phyloP scores from a whole-genome alignment of 495 filamentous ascomycete species.

The Penicillium soppii region DNA sequence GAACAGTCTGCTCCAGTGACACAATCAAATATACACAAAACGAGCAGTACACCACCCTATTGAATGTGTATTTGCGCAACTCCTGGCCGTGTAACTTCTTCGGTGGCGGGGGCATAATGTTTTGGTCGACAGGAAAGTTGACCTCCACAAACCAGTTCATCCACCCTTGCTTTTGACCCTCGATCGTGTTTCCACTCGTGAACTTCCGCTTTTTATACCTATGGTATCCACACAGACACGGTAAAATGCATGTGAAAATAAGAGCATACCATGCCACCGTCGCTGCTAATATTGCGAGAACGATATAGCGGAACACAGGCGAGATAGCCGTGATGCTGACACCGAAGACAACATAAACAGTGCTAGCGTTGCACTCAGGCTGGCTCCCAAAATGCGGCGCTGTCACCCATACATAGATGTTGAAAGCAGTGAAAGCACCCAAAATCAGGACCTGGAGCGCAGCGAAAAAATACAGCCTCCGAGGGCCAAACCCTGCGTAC shows the following conservation, averaged over 20 bases:
- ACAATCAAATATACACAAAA: constrained; percentile 19
- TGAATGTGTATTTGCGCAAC: constrained; percentile 11
- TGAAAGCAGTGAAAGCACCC: constrained; percentile 16
- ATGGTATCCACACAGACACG: constrained; percentile 8
- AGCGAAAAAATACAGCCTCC: constrained; percentile 14
- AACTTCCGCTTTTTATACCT: neutral
- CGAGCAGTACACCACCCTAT: constrained; percentile 12
- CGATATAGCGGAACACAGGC: constrained; percentile 18
- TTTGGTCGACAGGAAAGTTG: neutral
- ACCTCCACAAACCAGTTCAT: constrained; percentile 8
- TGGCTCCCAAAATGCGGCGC: constrained; percentile 16
- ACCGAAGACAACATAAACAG: constrained; percentile 17
- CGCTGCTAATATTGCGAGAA: constrained; percentile 10
- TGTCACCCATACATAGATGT: constrained; percentile 17
- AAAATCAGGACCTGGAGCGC: constrained; percentile 10
- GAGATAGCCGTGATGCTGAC: constrained; percentile 16
- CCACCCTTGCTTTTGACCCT: constrained; percentile 1
- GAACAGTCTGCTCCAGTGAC: constrained; percentile 21
- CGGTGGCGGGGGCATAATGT: neutral
- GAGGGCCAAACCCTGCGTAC: constrained; percentile 15
- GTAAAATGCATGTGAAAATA: constrained; percentile 12
- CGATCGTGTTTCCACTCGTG: neutral
- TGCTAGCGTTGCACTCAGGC: constrained; percentile 10
- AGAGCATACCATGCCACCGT: constrained; percentile 5
- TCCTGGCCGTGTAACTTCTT: constrained; percentile 5